Evolutionary conservation across 140 eudicot species (phyloP).

Genomic region (Flaveria floridana): DNA sequence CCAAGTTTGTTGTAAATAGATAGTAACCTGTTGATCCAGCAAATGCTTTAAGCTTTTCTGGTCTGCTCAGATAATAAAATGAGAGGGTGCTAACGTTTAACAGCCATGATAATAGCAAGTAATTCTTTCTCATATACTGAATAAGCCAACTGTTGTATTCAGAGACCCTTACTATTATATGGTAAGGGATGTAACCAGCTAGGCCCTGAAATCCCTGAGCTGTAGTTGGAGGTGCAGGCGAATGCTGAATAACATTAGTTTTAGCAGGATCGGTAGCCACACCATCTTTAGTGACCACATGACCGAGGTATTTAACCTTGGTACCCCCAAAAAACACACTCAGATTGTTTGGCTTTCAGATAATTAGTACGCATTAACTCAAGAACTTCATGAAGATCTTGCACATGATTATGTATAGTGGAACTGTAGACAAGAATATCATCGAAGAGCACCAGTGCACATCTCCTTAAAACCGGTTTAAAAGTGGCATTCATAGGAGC

Average conservation of each 20-base stretch:
- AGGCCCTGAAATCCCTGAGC: not conserved
- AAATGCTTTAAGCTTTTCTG: too few species aligned
- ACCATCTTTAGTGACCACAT: not conserved
- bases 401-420: not conserved
- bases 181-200: not conserved
- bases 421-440: not conserved
- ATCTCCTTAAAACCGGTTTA: not conserved
- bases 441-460: slow-evolving; percentile 6
- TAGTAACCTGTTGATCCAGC: too few species aligned
- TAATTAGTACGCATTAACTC: not conserved
- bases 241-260: not conserved
- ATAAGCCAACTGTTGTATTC: too few species aligned
- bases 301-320: not conserved
- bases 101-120: too few species aligned
- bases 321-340: slow-evolving; percentile 1
- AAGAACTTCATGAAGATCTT: not conserved
- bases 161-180: too few species aligned
- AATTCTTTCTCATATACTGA: too few species aligned
- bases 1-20: too few species aligned
- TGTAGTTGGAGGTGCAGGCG: not conserved
- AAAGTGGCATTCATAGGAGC: not conserved
- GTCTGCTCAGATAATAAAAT: too few species aligned
- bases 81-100: too few species aligned
- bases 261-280: not conserved
- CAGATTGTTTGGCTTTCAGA: not conserved